A percentile compares a stretch with the other conserved stretches of the same genome.
Evolutionary conservation across 768 basidiomycete species (phyloP).

Genomic region (Serpula lacrymans): DNA sequence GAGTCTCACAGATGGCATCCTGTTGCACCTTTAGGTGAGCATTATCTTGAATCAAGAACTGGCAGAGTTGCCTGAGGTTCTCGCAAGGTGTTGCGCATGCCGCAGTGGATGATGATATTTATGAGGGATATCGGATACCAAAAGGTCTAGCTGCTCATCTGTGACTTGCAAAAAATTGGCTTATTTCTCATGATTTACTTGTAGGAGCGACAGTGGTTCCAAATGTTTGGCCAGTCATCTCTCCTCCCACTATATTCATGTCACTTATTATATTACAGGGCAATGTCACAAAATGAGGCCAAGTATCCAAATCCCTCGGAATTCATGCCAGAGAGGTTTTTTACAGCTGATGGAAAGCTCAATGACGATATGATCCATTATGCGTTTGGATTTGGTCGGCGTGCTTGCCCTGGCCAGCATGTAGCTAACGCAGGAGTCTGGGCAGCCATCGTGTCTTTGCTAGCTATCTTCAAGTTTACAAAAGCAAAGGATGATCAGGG

Average conservation of each 20-base stretch:
- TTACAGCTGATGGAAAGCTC: not conserved
- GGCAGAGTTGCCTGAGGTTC: not conserved
- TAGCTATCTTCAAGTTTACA: conserved; percentile 17
- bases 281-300: not conserved
- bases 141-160: not conserved
- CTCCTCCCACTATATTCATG: not conserved
- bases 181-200: not conserved
- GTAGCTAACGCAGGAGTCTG: conserved; percentile 9
- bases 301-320: not conserved
- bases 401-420: conserved; percentile 7
- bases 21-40: not conserved
- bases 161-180: too few species aligned
- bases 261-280: not conserved
- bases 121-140: not conserved
- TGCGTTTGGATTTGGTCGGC: not conserved
- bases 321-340: not conserved
- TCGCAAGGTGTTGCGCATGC: not conserved
- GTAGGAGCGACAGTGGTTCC: not conserved
- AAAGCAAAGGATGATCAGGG: conserved; percentile 9
- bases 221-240: not conserved
- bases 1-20: conserved; percentile 1
- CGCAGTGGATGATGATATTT: not conserved
- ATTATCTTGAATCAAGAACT: not conserved
- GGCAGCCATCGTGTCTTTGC: conserved; percentile 10
- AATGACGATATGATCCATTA: not conserved